These are phyloP conservation scores for Fusarium haematococcum DNA, from an alignment of 2,329 filamentous ascomycete species.

Conservation along the genomic window DNA sequence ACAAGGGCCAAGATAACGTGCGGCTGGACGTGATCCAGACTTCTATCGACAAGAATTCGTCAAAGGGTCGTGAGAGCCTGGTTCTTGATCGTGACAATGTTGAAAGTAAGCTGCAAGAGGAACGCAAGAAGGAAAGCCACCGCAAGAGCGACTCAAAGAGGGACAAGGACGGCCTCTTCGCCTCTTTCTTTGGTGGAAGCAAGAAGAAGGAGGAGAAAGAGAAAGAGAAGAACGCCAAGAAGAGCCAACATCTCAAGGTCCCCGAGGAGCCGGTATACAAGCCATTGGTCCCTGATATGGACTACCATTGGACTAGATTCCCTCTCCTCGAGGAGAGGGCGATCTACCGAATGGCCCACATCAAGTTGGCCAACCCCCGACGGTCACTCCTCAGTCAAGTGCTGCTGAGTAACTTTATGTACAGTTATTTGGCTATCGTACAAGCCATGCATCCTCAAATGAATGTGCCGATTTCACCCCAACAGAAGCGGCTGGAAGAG, in stretches of 20 bases:
- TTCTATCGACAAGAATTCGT: constrained; percentile 78
- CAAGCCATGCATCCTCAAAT: constrained; percentile 99
- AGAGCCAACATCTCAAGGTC: constrained; percentile 77
- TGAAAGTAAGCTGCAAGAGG: constrained; percentile 79
- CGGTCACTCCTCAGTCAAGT: constrained; percentile 94
- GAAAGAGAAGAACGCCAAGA: constrained; percentile 79
- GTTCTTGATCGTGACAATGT: constrained; percentile 82
- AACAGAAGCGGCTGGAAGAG: constrained; percentile 73
- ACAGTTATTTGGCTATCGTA: constrained; percentile 97
- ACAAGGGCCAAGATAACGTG: constrained; percentile 79
- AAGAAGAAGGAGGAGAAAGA: constrained; percentile 90
- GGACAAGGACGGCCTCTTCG: constrained; percentile 94
- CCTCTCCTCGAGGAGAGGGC: constrained; percentile 95
- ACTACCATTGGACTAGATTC: constrained; percentile 97
- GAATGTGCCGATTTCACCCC: constrained; percentile 86
- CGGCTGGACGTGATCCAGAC: constrained; percentile 88
- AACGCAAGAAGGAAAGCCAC: constrained; percentile 82
- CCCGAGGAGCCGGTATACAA: constrained; percentile 83
- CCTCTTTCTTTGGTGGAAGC: constrained; percentile 88
- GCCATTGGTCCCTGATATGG: constrained; percentile 84
- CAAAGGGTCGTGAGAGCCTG: constrained; percentile 82
- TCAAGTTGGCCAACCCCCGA: constrained; percentile 97
- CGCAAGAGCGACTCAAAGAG: constrained; percentile 86
- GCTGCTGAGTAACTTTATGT: constrained; percentile 99
- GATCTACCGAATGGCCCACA: constrained; percentile 98